phyloP scores from a whole-genome alignment of 176 grass and related monocot species.

The Aegilops umbellulata region DNA sequence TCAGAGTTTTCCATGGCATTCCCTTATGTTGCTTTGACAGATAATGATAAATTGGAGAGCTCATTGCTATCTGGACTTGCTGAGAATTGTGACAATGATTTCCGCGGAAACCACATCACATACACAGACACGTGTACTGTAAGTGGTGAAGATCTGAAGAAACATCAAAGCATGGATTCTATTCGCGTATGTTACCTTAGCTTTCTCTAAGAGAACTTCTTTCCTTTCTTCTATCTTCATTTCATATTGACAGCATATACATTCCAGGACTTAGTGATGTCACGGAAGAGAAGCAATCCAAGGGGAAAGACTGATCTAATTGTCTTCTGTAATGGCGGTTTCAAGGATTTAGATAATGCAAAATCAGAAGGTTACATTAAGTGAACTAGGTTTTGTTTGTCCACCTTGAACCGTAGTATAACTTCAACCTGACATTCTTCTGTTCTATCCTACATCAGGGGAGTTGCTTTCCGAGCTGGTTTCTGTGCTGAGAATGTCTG shows the following conservation, averaged over 20 bases:
- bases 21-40: constrained; percentile 65
- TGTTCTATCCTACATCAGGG: constrained; percentile 40
- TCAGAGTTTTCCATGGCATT: constrained; percentile 94
- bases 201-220: background rate
- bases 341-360: constrained; percentile 34
- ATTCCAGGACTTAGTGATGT: constrained; percentile 55
- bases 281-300: constrained; percentile 34
- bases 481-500: constrained; percentile 39
- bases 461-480: constrained; percentile 75
- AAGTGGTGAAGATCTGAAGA: constrained; percentile 40
- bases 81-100: constrained; percentile 65
- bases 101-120: constrained; percentile 46
- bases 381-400: background rate
- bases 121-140: constrained; percentile 50
- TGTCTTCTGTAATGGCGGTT: constrained; percentile 61
- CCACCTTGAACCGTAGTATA: background rate
- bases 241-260: background rate
- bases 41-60: constrained; percentile 68
- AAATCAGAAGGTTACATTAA: constrained; percentile 73
- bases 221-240: background rate
- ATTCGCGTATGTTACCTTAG: constrained; percentile 41
- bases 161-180: constrained; percentile 59
- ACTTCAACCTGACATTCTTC: background rate
- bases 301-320: constrained; percentile 56
- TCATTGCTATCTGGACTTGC: constrained; percentile 68